These are phyloP conservation scores for Colletotrichum trifolii DNA, from an alignment of 2,329 filamentous ascomycete genomes.

Conservation along the genomic window DNA sequence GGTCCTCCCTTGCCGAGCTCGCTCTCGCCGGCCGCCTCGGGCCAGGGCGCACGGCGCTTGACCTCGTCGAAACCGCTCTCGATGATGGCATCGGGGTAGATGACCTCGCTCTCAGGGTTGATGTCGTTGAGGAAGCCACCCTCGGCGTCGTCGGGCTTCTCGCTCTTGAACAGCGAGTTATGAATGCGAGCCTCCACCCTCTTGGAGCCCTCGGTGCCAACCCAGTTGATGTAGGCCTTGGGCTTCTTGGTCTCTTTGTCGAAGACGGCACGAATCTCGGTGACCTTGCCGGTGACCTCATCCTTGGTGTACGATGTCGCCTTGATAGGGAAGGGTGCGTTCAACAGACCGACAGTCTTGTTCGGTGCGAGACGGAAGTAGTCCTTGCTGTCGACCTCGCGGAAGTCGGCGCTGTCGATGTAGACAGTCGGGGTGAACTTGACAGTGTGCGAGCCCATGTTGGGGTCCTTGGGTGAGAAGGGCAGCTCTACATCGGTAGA, in stretches of 20 bases:
- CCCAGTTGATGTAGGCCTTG: conserved; percentile 93
- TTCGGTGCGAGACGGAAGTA: conserved; percentile 86
- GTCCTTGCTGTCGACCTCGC: conserved; percentile 77
- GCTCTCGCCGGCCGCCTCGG: conserved; percentile 78
- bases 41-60: conserved; percentile 79
- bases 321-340: conserved; percentile 77
- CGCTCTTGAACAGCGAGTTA: conserved; percentile 86
- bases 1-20: conserved; percentile 70
- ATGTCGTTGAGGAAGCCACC: conserved; percentile 87
- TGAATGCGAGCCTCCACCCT: conserved; percentile 82
- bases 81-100: conserved; percentile 82
- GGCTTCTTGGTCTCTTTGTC: conserved; percentile 78
- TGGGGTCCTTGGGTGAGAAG: conserved; percentile 84
- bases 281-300: conserved; percentile 70
- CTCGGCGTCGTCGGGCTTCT: conserved; percentile 80
- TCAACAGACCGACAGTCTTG: conserved; percentile 80
- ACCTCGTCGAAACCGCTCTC: conserved; percentile 88
- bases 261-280: conserved; percentile 70
- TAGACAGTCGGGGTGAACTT: conserved; percentile 82
- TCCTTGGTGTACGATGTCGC: conserved; percentile 78
- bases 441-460: conserved; percentile 69
- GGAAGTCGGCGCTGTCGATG: conserved; percentile 85
- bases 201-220: conserved; percentile 72
- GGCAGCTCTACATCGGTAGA: conserved; percentile 73
- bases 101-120: conserved; percentile 83